These are phyloP conservation scores for Pythium monospermum DNA, from an alignment of 352 stramenopile genomes.

Conservation along the genomic window DNA sequence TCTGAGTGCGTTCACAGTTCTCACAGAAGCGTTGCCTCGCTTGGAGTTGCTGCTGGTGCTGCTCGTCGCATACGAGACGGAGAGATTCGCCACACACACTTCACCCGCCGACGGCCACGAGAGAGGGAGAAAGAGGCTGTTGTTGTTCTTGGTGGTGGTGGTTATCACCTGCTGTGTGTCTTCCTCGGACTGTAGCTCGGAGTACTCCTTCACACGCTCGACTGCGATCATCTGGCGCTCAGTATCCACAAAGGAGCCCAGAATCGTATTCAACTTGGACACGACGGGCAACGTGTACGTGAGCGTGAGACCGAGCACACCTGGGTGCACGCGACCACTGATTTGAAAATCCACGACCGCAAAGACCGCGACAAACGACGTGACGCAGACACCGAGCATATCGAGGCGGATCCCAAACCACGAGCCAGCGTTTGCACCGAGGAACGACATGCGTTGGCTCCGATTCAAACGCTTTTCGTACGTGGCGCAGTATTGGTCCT, in stretches of 20 bases:
- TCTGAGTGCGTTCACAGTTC: constrained; percentile 37
- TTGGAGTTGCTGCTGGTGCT: not conserved
- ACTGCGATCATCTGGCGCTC: constrained; percentile 92
- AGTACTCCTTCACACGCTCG: constrained; percentile 86
- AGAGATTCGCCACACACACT: constrained; percentile 49
- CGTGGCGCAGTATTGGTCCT: constrained; percentile 31
- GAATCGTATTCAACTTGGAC: constrained; percentile 78
- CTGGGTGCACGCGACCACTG: constrained; percentile 49
- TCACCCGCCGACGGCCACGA: constrained; percentile 42
- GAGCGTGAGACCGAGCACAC: constrained; percentile 85
- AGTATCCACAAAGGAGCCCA: constrained; percentile 83
- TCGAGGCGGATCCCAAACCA: constrained; percentile 87
- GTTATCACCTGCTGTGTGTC: too few relatives aligned
- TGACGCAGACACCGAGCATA: constrained; percentile 75
- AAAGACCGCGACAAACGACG: constrained; percentile 73
- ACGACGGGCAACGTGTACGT: constrained; percentile 88
- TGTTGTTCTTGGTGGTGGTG: too few relatives aligned
- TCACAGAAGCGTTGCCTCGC: too few relatives aligned
- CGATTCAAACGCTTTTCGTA: constrained; percentile 50
- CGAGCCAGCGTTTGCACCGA: constrained; percentile 56
- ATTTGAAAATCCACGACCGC: constrained; percentile 67
- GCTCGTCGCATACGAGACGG: constrained; percentile 30
- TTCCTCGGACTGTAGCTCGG: constrained; percentile 45
- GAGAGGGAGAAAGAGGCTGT: constrained; percentile 12
- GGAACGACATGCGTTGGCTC: constrained; percentile 77